These are phyloP conservation scores for Beauveria rudraprayagi DNA, from an alignment of 2,329 filamentous ascomycete genomes.

Conservation along the genomic window DNA sequence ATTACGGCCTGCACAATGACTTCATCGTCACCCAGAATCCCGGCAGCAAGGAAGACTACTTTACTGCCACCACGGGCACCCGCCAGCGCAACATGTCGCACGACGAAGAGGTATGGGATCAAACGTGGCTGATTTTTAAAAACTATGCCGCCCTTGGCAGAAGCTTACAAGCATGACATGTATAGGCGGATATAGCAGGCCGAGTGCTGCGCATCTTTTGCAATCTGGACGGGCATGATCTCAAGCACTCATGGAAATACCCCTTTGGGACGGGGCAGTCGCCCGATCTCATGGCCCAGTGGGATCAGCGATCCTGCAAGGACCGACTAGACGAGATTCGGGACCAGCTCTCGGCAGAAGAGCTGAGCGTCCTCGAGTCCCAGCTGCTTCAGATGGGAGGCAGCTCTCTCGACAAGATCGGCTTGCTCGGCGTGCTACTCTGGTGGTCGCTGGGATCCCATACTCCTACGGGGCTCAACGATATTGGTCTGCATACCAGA, in stretches of 20 bases:
- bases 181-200: background rate
- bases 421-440: background rate
- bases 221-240: background rate
- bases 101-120: background rate
- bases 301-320: background rate
- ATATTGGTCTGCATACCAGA: background rate
- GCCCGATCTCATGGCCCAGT: background rate
- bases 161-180: background rate
- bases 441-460: background rate
- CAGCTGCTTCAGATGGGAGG: background rate
- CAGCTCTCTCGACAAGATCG: background rate
- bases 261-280: background rate
- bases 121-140: too few species aligned
- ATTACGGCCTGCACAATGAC: slow-evolving; percentile 31
- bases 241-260: background rate
- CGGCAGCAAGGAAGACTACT: background rate
- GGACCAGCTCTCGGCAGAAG: background rate
- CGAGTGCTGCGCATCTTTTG: background rate
- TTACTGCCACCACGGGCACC: background rate
- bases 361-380: background rate
- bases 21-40: background rate
- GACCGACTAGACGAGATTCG: background rate
- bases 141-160: background rate
- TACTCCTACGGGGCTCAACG: background rate
- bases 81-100: background rate